Percentiles rank a stretch among this genome's conserved stretches.
These are phyloP conservation scores for Calonectria hongkongensis DNA, from an alignment of 2,329 filamentous ascomycete species.

Conservation along the genomic window DNA sequence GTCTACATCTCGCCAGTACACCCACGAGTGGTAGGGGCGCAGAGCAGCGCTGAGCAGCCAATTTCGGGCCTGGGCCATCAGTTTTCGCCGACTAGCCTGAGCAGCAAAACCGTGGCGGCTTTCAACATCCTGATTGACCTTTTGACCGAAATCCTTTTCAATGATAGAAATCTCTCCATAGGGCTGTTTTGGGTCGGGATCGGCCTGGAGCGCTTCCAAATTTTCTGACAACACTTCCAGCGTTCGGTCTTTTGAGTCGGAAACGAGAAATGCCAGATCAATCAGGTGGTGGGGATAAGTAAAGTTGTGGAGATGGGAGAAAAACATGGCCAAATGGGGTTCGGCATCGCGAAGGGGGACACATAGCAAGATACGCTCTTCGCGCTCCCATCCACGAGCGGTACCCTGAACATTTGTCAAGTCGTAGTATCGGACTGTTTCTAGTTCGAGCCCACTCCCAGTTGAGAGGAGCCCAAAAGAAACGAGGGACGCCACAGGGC, in stretches of 20 bases:
- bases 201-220: conserved; percentile 86
- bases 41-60: conserved; percentile 96
- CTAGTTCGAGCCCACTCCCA: conserved; percentile 84
- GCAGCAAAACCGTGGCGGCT: conserved; percentile 98
- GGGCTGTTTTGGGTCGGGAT: conserved; percentile 85
- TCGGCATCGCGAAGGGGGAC: conserved; percentile 95
- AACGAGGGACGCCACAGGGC: conserved; percentile 75
- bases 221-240: conserved; percentile 84
- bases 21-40: conserved; percentile 97
- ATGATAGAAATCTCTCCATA: conserved; percentile 98
- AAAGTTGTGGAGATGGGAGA: conserved; percentile 95
- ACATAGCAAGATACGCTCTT: conserved; percentile 95
- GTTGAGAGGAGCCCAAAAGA: conserved; percentile 83
- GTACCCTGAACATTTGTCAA: conserved; percentile 93
- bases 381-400: conserved; percentile 94
- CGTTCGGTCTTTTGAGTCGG: conserved; percentile 96
- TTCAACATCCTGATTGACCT: conserved; percentile 98
- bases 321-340: conserved; percentile 97
- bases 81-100: conserved; percentile 92
- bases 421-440: conserved; percentile 98
- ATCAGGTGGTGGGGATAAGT: conserved; percentile 98
- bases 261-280: conserved; percentile 96
- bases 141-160: conserved; percentile 99
- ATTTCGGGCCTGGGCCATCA: conserved; percentile 98
- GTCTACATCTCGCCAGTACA: conserved; percentile 99